phyloP scores from a whole-genome alignment of 106 monocot species.

The Allium sativum region DNA sequence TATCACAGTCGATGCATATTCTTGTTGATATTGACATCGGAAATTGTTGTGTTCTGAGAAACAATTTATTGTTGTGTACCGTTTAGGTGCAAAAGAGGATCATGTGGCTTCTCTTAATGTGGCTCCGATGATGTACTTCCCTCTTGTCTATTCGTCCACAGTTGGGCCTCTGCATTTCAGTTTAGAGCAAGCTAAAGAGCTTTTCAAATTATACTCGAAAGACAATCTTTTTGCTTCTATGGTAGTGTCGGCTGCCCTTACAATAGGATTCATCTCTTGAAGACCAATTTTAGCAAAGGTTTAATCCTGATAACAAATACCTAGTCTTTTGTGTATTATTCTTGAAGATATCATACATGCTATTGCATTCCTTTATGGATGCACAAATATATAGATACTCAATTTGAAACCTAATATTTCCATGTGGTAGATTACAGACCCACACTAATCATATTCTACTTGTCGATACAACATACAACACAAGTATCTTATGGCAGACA shows the following conservation, averaged over 20 bases:
- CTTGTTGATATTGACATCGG: slow-evolving; percentile 1
- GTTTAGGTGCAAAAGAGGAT: slow-evolving; percentile 92
- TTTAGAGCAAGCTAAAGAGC: slow-evolving; percentile 19
- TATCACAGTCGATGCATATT: too few relatives aligned
- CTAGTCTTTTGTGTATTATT: too few relatives aligned
- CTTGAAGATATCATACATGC: too few relatives aligned
- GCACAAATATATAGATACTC: too few relatives aligned
- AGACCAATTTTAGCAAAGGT: too few relatives aligned
- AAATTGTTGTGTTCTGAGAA: background rate
- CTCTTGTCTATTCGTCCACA: slow-evolving; percentile 43
- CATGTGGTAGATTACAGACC: too few relatives aligned
- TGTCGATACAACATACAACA: slow-evolving; percentile 69
- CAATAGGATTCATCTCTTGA: slow-evolving; percentile 21
- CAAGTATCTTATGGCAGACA: slow-evolving; percentile 97
- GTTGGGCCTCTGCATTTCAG: slow-evolving; percentile 64
- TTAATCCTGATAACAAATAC: too few relatives aligned
- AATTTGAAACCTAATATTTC: background rate
- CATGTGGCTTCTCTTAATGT: slow-evolving; percentile 85
- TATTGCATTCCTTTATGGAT: too few relatives aligned
- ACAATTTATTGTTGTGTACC: background rate
- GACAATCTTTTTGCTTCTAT: slow-evolving; percentile 27
- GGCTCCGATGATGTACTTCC: slow-evolving; percentile 84
- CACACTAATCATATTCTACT: background rate
- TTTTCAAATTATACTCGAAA: slow-evolving; percentile 30
- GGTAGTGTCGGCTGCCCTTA: slow-evolving; percentile 22